These are phyloP conservation scores for Populus euphratica DNA, from an alignment of 345 rosid species.

Conservation along the genomic window DNA sequence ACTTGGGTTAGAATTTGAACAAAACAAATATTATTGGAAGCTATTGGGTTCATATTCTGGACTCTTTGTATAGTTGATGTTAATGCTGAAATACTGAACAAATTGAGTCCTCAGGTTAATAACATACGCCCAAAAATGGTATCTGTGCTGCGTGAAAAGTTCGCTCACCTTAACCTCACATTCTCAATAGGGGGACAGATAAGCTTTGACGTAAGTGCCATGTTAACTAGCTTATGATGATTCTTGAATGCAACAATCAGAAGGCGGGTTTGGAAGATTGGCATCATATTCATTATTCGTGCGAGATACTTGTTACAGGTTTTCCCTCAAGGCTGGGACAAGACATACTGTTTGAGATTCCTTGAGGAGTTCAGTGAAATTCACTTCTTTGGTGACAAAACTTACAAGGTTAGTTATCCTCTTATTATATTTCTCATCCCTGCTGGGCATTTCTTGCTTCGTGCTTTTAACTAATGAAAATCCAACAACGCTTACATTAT, in stretches of 20 bases:
- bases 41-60: background rate
- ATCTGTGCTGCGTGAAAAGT: conserved; percentile 74
- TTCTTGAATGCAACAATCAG: background rate
- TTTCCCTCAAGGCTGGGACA: conserved; percentile 98
- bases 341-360: conserved; percentile 91
- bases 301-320: conserved; percentile 42
- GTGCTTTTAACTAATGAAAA: background rate
- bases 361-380: conserved; percentile 74
- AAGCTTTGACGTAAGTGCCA: conserved; percentile 82
- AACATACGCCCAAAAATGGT: conserved; percentile 83
- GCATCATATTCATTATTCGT: background rate
- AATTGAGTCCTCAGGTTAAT: conserved; percentile 59
- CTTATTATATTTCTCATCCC: no score
- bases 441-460: background rate
- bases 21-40: background rate
- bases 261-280: background rate
- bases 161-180: conserved; percentile 82
- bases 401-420: conserved; percentile 75
- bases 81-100: conserved; percentile 7
- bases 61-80: conserved; percentile 6
- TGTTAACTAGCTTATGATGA: background rate
- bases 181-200: conserved; percentile 99
- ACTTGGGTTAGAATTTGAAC: conserved; percentile 1
- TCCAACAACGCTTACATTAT: background rate
- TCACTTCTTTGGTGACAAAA: conserved; percentile 99